Conservation (phyloP, 441 rosid genomes). For the Adansonia madagascariensis region DNA sequence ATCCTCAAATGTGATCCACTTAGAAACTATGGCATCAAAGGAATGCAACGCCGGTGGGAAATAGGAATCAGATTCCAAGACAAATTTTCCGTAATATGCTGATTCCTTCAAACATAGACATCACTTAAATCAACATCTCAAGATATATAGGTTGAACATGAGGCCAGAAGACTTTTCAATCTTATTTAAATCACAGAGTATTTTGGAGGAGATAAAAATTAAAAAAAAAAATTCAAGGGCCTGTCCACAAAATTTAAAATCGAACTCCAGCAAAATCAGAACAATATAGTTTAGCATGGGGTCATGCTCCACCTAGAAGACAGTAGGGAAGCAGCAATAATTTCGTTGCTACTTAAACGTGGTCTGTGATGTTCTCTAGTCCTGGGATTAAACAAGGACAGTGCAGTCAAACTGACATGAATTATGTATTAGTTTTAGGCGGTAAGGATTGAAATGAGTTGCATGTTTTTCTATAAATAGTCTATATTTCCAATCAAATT, state of each 20-base stretch:
- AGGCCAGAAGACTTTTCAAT: not conserved
- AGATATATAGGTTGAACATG: not conserved
- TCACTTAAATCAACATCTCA: not conserved
- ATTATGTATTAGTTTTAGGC: not conserved
- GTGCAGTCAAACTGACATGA: not conserved
- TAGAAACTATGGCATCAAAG: constrained; percentile 11
- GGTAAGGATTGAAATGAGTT: constrained; percentile 8
- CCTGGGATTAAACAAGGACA: not conserved
- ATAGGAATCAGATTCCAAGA: not conserved
- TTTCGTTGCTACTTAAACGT: not conserved
- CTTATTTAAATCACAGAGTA: not conserved
- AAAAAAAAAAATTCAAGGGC: not conserved
- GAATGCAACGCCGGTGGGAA: constrained; percentile 11
- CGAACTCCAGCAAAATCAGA: not conserved
- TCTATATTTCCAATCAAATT: not conserved
- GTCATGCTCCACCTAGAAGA: not conserved
- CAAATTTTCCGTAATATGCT: not conserved
- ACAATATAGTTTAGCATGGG: not conserved
- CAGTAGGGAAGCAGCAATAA: not conserved
- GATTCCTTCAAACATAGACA: not conserved
- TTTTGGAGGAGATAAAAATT: not conserved
- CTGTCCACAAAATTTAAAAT: not conserved
- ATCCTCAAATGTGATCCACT: not conserved
- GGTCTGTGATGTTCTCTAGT: not conserved
- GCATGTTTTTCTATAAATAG: not conserved